These are phyloP conservation scores for Tuctoria greenei DNA, from an alignment of 176 grass and related monocot species.

Conservation along the genomic window DNA sequence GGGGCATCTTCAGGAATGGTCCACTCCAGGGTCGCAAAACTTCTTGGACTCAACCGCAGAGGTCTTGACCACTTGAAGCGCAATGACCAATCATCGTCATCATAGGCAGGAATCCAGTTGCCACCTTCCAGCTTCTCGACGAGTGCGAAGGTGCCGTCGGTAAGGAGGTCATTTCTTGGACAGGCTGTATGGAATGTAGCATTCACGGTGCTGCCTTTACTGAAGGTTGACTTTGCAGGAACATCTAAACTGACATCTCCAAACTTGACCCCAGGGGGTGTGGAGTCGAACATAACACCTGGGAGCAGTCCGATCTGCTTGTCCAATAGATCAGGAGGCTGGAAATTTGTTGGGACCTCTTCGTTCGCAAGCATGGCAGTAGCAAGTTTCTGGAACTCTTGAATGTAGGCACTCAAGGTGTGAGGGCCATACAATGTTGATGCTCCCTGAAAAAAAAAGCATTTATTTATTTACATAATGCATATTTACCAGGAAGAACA, in stretches of 20 bases:
- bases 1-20: slow-evolving; percentile 61
- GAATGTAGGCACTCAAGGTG: slow-evolving; percentile 92
- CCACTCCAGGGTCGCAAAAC: slow-evolving; percentile 81
- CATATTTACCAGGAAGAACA: not conserved
- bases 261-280: slow-evolving; percentile 63
- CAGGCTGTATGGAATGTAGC: slow-evolving; percentile 93
- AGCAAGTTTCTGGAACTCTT: slow-evolving; percentile 92
- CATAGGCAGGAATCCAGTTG: slow-evolving; percentile 70
- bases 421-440: slow-evolving; percentile 92
- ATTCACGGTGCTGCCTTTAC: slow-evolving; percentile 57
- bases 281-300: slow-evolving; percentile 66
- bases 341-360: slow-evolving; percentile 44
- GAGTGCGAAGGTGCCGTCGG: slow-evolving; percentile 68
- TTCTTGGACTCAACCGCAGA: slow-evolving; percentile 56
- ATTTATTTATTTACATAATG: not conserved
- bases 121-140: slow-evolving; percentile 64
- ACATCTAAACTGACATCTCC: slow-evolving; percentile 74
- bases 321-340: slow-evolving; percentile 78
- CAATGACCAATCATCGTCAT: slow-evolving; percentile 90
- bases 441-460: slow-evolving; percentile 58
- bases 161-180: slow-evolving; percentile 89
- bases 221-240: slow-evolving; percentile 66
- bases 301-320: slow-evolving; percentile 86
- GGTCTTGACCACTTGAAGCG: slow-evolving; percentile 89
- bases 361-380: slow-evolving; percentile 61